A percentile compares a stretch with the other conserved stretches of the same genome.
Evolutionary conservation across 1,284 basidiomycete genomes (phyloP).

Genomic region (Taiwanofungus camphoratus): DNA sequence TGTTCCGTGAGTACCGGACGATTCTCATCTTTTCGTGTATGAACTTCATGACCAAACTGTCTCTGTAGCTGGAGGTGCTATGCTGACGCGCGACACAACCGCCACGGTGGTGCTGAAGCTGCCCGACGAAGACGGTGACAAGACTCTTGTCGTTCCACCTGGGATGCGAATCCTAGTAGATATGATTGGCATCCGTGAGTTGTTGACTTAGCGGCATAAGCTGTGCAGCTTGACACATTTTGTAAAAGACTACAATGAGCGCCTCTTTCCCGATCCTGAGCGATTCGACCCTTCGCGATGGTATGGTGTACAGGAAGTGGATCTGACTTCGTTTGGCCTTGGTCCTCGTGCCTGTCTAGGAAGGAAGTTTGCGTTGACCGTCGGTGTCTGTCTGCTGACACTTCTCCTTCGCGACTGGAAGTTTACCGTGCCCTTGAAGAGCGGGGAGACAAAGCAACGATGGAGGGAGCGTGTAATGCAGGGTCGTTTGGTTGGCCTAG

Average conservation of each 20-base stretch:
- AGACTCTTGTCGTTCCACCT: slow-evolving; percentile 8
- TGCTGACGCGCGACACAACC: slow-evolving; percentile 11
- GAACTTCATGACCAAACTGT: slow-evolving; percentile 1
- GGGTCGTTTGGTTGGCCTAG: slow-evolving; percentile 4
- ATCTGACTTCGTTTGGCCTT: slow-evolving; percentile 17
- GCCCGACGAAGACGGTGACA: slow-evolving; percentile 3
- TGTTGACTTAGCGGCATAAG: not conserved
- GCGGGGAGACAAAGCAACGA: slow-evolving; percentile 11
- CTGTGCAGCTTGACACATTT: too few relatives aligned
- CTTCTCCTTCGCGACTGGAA: slow-evolving; percentile 27
- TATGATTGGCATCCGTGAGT: slow-evolving; percentile 14
- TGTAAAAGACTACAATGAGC: slow-evolving; percentile 18
- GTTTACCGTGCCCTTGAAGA: slow-evolving; percentile 8
- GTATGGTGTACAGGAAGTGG: slow-evolving; percentile 20
- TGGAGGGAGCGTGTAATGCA: slow-evolving; percentile 13
- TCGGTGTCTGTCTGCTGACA: slow-evolving; percentile 25
- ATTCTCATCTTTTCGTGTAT: slow-evolving; percentile 1
- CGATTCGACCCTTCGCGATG: slow-evolving; percentile 27
- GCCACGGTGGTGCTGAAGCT: slow-evolving; percentile 7
- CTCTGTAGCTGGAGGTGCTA: slow-evolving; percentile 11
- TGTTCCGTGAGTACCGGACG: slow-evolving; percentile 15
- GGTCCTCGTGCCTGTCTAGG: slow-evolving; percentile 26
- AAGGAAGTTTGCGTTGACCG: slow-evolving; percentile 25
- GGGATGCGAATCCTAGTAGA: slow-evolving; percentile 13
- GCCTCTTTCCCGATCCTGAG: slow-evolving; percentile 25